Conservation (phyloP, 768 basidiomycete species). For the Trametes punicea region DNA sequence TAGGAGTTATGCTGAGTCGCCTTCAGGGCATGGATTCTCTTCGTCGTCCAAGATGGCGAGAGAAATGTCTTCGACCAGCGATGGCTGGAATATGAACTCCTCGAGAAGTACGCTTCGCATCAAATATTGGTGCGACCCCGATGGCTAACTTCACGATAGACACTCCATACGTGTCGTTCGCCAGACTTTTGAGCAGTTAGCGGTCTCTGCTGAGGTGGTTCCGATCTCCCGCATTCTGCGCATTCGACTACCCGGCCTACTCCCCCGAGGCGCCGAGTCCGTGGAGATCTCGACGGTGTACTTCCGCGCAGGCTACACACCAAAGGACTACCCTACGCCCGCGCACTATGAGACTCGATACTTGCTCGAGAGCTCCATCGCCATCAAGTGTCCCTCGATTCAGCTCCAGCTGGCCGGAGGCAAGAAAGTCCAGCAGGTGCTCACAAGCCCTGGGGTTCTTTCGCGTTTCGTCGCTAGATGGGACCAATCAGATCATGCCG, state of each 20-base stretch:
- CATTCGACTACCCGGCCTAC: conserved; percentile 37
- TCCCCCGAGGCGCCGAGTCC: conserved; percentile 33
- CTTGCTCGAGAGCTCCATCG: conserved; percentile 72
- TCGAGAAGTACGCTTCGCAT: conserved; percentile 58
- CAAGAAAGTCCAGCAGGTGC: conserved; percentile 92
- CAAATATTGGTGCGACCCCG: neutral
- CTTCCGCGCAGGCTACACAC: conserved; percentile 87
- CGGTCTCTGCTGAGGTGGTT: conserved; percentile 52
- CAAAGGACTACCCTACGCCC: conserved; percentile 69
- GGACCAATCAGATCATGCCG: conserved; percentile 40
- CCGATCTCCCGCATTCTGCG: conserved; percentile 35
- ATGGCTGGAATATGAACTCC: conserved; percentile 80
- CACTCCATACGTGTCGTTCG: conserved; percentile 72
- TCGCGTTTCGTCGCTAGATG: conserved; percentile 56
- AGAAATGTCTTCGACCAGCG: conserved; percentile 95
- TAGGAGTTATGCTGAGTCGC: neutral
- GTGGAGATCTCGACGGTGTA: conserved; percentile 86
- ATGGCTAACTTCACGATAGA: conserved; percentile 36
- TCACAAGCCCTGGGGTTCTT: conserved; percentile 69
- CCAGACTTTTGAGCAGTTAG: conserved; percentile 72
- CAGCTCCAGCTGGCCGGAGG: conserved; percentile 92
- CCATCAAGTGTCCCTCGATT: conserved; percentile 92
- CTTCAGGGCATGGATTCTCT: conserved; percentile 58
- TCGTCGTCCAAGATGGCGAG: conserved; percentile 87
- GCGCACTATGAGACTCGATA: conserved; percentile 70